Evolutionary conservation across 108 stramenopile species (phyloP), one percentile per base, ranked within the genome.

Genomic region (Phaeodactylum tricornutum): DNA sequence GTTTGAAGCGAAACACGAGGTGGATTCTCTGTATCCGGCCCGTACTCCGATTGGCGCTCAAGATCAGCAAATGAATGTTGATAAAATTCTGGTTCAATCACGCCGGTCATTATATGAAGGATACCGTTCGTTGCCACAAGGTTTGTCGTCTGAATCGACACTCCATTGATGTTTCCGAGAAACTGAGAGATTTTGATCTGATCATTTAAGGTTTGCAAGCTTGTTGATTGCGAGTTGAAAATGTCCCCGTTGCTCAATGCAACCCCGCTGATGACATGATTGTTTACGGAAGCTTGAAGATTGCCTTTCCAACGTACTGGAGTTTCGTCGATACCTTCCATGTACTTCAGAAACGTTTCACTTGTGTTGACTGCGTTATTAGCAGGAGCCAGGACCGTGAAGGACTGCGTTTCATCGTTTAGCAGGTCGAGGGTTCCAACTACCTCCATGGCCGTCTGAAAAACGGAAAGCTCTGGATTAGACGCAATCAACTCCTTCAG

Each of bases 321-420:
- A 4, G 19, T 33, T 3, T 38, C 19, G 26, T 43, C 41, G 12
- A 30, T 16, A 29, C 41, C 53, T 2, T 21, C 1, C 20, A 12
- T 43, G 26, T 55, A 55, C 24, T 30, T 16, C 15, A 15, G 21
- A 42, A 55, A 26, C 25, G 20, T 26, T 28, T 23, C n/a, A 43
- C 43, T 21, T 4, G 22, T 42, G 26, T 27, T 17, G 19, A 55
- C 31, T 27, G 42, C 53, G 6, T 43, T 3, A 29, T 55, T 43
- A 19, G 39, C 19, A 19, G 53, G 53, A 25, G 53, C 53, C 29
- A 55, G 43, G 25, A 55, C 40, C n/a, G 53, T 55, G 16, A 43
- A 42, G 15, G 42, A 27, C 40, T 26, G 19, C 7, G 24, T n/a
- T 1, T 2, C 8, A 21, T 55, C 53, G 41, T 55, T 42, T 11